Conservation (phyloP, 2,329 filamentous ascomycete species). For the Epichloe brachyelytri region DNA sequence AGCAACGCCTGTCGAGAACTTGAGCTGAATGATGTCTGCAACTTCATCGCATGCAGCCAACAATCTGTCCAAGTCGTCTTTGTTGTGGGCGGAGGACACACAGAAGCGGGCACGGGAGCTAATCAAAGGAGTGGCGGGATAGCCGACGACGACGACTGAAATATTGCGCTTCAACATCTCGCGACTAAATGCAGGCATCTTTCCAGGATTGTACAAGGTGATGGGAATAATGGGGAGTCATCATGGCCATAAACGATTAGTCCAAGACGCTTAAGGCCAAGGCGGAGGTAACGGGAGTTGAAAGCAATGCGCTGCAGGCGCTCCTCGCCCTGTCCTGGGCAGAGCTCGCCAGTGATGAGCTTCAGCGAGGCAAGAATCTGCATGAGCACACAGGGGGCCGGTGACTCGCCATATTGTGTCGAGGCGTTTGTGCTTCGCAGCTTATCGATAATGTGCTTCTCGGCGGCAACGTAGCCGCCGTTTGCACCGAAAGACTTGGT, state of each 20-base stretch:
- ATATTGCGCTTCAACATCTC: constrained; percentile 98
- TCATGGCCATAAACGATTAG: constrained; percentile 97
- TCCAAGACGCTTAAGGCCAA: constrained; percentile 90
- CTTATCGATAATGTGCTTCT: constrained; percentile 86
- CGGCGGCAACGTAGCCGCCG: constrained; percentile 84
- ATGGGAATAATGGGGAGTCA: constrained; percentile 95
- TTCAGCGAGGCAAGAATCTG: constrained; percentile 81
- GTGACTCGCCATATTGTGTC: constrained; percentile 76
- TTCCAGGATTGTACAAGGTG: constrained; percentile 93
- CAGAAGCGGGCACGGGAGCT: constrained; percentile 93
- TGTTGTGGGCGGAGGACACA: constrained; percentile 90
- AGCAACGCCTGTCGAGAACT: constrained; percentile 92
- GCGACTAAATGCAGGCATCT: constrained; percentile 96
- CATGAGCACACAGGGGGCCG: constrained; percentile 74
- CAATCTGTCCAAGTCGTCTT: constrained; percentile 89
- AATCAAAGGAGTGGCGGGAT: constrained; percentile 90
- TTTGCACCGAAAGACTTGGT: constrained; percentile 99
- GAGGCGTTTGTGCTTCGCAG: constrained; percentile 76
- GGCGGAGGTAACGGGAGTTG: constrained; percentile 95
- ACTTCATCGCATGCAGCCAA: constrained; percentile 85
- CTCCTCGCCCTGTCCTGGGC: constrained; percentile 87
- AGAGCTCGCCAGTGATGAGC: constrained; percentile 79
- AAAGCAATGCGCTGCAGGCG: constrained; percentile 91
- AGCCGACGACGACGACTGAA: constrained; percentile 91
- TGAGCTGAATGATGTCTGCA: constrained; percentile 82